phyloP scores from a whole-genome alignment of 2,329 filamentous ascomycete genomes.

The Xylaria digitata region DNA sequence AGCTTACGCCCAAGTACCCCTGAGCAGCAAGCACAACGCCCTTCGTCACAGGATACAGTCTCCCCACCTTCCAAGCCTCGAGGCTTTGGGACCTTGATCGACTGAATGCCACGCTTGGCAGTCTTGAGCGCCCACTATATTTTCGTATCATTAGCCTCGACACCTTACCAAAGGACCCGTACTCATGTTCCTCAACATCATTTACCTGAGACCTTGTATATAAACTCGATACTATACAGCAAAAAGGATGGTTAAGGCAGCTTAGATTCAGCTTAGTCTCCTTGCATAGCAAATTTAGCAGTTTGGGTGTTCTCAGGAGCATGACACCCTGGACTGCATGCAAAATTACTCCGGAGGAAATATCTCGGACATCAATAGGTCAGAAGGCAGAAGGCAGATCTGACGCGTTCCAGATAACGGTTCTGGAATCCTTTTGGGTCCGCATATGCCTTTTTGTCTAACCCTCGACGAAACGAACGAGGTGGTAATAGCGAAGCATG shows the following conservation, averaged over 20 bases:
- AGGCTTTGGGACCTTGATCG: slow-evolving; percentile 46
- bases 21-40: slow-evolving; percentile 35
- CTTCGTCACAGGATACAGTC: slow-evolving; percentile 41
- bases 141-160: neutral
- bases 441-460: neutral
- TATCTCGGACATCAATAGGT: too few species aligned
- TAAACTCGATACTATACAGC: slow-evolving; percentile 5
- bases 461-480: neutral
- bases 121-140: neutral
- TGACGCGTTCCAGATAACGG: neutral
- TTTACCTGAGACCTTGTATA: slow-evolving; percentile 14
- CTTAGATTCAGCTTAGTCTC: neutral
- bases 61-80: slow-evolving; percentile 48
- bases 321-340: neutral
- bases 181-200: slow-evolving; percentile 3
- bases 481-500: neutral
- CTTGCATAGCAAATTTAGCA: neutral
- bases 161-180: neutral
- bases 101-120: slow-evolving; percentile 33
- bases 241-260: neutral
- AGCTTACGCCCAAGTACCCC: slow-evolving; percentile 44
- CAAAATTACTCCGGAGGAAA: neutral
- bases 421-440: neutral
- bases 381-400: neutral
- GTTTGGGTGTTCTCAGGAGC: neutral